Evolutionary conservation across 768 basidiomycete species (phyloP).

Genomic region (Lepiota subincarnata): DNA sequence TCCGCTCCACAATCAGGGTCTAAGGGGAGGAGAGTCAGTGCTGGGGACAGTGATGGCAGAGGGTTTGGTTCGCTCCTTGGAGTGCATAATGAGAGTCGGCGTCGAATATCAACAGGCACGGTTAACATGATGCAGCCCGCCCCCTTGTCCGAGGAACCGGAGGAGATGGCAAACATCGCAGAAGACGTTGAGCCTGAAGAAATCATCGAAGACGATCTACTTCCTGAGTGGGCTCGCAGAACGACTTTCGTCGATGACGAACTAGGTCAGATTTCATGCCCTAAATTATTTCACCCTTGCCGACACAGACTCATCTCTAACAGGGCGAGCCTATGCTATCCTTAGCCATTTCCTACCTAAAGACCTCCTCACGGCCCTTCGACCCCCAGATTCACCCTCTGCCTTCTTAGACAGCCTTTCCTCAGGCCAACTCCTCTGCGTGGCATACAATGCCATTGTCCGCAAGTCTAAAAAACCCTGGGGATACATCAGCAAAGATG

Average conservation of each 20-base stretch:
- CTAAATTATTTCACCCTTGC: conserved; percentile 2
- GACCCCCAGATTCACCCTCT: conserved; percentile 23
- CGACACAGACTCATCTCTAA: neutral
- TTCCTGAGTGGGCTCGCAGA: conserved; percentile 77
- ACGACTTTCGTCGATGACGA: conserved; percentile 49
- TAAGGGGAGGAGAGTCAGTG: conserved; percentile 47
- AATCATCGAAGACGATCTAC: conserved; percentile 61
- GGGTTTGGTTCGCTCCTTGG: conserved; percentile 16
- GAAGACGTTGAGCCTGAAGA: conserved; percentile 34
- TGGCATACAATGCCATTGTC: conserved; percentile 77
- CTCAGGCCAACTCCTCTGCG: conserved; percentile 78
- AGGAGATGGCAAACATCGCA: conserved; percentile 41
- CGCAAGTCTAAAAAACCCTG: conserved; percentile 80
- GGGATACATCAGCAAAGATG: conserved; percentile 78
- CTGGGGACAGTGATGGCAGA: conserved; percentile 31
- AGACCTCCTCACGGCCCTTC: conserved; percentile 22
- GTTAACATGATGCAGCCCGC: conserved; percentile 49
- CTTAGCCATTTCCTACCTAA: conserved; percentile 57
- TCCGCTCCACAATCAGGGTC: conserved; percentile 25
- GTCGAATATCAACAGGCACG: conserved; percentile 60
- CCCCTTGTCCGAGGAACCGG: conserved; percentile 53
- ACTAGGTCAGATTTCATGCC: conserved; percentile 43
- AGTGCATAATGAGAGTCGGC: conserved; percentile 27
- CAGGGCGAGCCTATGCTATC: conserved; percentile 66
- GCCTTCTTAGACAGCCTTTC: conserved; percentile 54